These are phyloP conservation scores for Malassezia brasiliensis DNA, from an alignment of 1,284 basidiomycete species.

Conservation along the genomic window DNA sequence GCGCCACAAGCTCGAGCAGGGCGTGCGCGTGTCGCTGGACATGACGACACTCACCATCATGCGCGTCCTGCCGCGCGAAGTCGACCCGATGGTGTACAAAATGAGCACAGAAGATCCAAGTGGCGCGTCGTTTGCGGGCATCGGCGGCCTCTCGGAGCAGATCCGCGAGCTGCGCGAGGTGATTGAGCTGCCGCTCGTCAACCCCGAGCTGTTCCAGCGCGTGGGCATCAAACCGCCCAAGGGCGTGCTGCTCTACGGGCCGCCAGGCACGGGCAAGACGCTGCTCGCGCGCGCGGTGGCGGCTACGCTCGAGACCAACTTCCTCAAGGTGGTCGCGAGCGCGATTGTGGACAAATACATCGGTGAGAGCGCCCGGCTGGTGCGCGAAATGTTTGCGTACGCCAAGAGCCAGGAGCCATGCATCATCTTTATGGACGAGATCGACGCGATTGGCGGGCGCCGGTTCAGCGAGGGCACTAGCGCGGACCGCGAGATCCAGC, in stretches of 20 bases:
- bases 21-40: slow-evolving; percentile 90
- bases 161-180: slow-evolving; percentile 93
- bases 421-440: slow-evolving; percentile 99
- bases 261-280: slow-evolving; percentile 91
- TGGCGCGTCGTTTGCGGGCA: slow-evolving; percentile 88
- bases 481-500: slow-evolving; percentile 95
- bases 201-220: slow-evolving; percentile 85
- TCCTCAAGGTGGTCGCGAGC: slow-evolving; percentile 96
- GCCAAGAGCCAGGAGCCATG: slow-evolving; percentile 90
- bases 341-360: slow-evolving; percentile 99
- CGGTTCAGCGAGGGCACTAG: slow-evolving; percentile 96
- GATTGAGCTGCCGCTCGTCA: slow-evolving; percentile 89
- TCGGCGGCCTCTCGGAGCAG: slow-evolving; percentile 91
- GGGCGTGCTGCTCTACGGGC: slow-evolving; percentile 83
- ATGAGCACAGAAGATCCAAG: slow-evolving; percentile 98
- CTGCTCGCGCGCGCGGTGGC: slow-evolving; percentile 90
- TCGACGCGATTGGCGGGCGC: slow-evolving; percentile 55
- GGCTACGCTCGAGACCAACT: slow-evolving; percentile 88
- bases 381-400: slow-evolving; percentile 97
- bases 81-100: slow-evolving; percentile 97
- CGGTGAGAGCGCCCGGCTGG: slow-evolving; percentile 86
- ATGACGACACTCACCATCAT: slow-evolving; percentile 99
- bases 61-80: slow-evolving; percentile 85
- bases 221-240: slow-evolving; percentile 95
- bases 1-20: slow-evolving; percentile 82